Evolutionary conservation across 177 flowering plant species (phyloP).

Genomic region (Vitis hybrid): DNA sequence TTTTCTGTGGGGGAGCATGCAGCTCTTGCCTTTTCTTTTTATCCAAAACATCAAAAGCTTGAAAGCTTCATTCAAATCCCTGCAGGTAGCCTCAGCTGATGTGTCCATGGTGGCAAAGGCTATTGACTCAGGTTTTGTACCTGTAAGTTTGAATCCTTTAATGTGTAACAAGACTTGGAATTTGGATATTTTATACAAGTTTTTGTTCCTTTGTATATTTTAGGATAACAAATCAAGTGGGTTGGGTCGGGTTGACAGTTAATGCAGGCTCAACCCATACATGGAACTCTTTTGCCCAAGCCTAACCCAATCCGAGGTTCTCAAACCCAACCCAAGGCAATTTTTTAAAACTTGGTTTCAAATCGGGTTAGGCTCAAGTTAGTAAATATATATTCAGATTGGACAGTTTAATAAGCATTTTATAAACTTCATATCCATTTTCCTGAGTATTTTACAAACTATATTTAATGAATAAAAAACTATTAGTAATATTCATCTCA

Average conservation of each 20-base stretch:
- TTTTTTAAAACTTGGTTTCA: too few species aligned
- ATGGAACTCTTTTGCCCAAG: too few species aligned
- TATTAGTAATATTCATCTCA: too few species aligned
- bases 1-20: background rate
- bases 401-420: too few species aligned
- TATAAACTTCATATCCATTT: too few species aligned
- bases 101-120: conserved; percentile 56
- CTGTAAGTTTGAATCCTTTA: conserved; percentile 53
- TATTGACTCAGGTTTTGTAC: conserved; percentile 73
- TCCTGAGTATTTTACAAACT: too few species aligned
- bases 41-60: conserved; percentile 6
- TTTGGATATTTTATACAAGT: background rate
- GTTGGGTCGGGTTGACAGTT: background rate
- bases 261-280: too few species aligned
- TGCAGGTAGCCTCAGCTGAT: conserved; percentile 70
- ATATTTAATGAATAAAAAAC: too few species aligned
- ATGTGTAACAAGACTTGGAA: background rate
- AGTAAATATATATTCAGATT: too few species aligned
- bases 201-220: background rate
- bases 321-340: too few species aligned
- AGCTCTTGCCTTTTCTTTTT: background rate
- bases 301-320: too few species aligned
- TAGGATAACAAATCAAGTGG: background rate
- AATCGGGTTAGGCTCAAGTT: too few species aligned
- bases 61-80: conserved; percentile 5